Conservation (phyloP, 1,139 yeast genomes). For the Candida freyschussii region DNA sequence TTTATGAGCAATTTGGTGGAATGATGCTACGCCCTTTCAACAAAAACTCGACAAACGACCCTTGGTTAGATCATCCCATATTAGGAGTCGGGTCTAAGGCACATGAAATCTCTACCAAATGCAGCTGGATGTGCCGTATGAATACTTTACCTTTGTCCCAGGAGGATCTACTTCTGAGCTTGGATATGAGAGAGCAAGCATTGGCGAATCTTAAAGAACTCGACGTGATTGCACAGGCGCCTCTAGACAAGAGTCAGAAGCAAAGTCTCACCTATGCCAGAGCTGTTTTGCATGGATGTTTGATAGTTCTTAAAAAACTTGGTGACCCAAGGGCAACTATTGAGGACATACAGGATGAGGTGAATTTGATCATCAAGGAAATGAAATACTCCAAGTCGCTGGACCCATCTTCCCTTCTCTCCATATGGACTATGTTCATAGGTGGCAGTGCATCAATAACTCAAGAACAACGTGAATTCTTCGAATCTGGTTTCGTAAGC, state of each 20-base stretch:
- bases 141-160: constrained; percentile 13
- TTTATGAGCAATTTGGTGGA: constrained; percentile 24
- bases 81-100: constrained; percentile 21
- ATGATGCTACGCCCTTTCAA: constrained; percentile 11
- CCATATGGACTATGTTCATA: constrained; percentile 23
- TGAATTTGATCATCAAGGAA: constrained; percentile 10
- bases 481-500: constrained; percentile 9
- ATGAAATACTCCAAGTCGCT: constrained; percentile 8
- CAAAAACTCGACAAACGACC: constrained; percentile 7
- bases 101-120: constrained; percentile 28
- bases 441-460: constrained; percentile 19
- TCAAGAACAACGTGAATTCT: constrained; percentile 10
- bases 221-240: not conserved
- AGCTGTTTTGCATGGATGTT: constrained; percentile 13
- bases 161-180: constrained; percentile 10
- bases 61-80: constrained; percentile 24
- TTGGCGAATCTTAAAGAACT: constrained; percentile 10
- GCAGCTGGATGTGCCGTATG: constrained; percentile 25
- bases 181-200: constrained; percentile 10
- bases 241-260: constrained; percentile 6
- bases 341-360: constrained; percentile 13
- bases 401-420: constrained; percentile 13
- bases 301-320: constrained; percentile 18
- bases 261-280: constrained; percentile 17
- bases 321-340: constrained; percentile 11